phyloP scores from a whole-genome alignment of 83 land plant species.

The Picea abies region DNA sequence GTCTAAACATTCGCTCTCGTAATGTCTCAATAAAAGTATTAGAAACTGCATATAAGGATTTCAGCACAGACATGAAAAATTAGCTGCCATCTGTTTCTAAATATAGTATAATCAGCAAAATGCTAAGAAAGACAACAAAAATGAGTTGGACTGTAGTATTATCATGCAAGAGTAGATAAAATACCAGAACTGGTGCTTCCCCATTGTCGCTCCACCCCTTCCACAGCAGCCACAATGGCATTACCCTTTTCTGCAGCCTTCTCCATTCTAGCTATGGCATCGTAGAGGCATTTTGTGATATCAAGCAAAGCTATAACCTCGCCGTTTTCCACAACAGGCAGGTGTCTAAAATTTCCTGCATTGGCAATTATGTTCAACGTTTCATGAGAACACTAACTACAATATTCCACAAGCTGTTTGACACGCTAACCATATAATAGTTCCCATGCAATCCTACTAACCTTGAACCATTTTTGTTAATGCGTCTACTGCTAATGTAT shows the following conservation, averaged over 20 bases:
- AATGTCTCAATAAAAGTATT: constrained; percentile 82
- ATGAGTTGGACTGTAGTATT: not conserved
- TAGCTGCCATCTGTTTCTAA: not conserved
- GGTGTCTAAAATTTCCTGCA: constrained; percentile 93
- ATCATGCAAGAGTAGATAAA: not conserved
- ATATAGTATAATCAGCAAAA: not conserved
- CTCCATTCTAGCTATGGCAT: constrained; percentile 92
- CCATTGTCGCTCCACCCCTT: constrained; percentile 86
- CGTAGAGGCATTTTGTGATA: constrained; percentile 91
- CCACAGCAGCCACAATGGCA: constrained; percentile 92
- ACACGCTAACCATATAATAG: not conserved
- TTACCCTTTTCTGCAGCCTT: constrained; percentile 87
- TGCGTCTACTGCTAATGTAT: constrained; percentile 84
- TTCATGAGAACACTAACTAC: not conserved
- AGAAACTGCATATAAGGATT: constrained; percentile 36
- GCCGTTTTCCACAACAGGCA: constrained; percentile 95
- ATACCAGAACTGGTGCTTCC: constrained; percentile 66
- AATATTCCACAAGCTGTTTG: not conserved
- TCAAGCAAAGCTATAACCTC: constrained; percentile 95
- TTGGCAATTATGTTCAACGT: not conserved
- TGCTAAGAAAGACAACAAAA: not conserved
- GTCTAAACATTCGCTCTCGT: constrained; percentile 86
- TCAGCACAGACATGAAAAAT: constrained; percentile 8
- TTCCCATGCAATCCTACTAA: constrained; percentile 16
- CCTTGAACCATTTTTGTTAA: constrained; percentile 95